phyloP scores from a whole-genome alignment of 163 green algal genomes.

The Coccomyxa subellipsoidea region DNA sequence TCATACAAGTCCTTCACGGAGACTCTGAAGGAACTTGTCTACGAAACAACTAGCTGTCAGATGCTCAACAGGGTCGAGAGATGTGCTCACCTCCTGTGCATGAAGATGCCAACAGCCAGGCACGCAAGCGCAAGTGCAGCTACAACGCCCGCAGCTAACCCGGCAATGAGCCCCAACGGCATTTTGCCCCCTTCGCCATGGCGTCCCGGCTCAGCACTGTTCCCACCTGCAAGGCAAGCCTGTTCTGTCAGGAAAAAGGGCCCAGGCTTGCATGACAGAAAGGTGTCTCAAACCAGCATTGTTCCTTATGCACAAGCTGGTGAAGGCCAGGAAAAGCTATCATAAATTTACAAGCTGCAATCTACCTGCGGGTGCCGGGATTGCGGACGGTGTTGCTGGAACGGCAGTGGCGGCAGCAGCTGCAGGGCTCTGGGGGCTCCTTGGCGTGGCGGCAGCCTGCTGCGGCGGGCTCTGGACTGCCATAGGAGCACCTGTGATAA shows the following conservation, averaged over 20 bases:
- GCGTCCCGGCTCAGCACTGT: neutral
- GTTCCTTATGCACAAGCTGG: too few relatives aligned
- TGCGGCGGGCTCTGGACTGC: neutral
- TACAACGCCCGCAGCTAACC: neutral
- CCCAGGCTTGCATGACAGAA: too few relatives aligned
- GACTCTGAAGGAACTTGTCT: too few relatives aligned
- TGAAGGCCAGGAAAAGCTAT: too few relatives aligned
- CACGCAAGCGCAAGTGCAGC: neutral
- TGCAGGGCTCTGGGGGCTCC: neutral
- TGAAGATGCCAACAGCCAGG: neutral
- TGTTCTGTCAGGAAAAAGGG: too few relatives aligned
- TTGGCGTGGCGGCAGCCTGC: neutral
- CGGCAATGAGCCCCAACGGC: neutral
- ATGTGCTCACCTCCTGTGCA: neutral
- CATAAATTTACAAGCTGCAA: too few relatives aligned
- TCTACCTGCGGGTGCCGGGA: too few relatives aligned
- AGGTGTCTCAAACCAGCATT: too few relatives aligned
- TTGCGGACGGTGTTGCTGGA: too few relatives aligned
- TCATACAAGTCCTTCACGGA: too few relatives aligned
- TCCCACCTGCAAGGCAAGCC: neutral
- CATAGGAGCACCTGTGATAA: neutral
- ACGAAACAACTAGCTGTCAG: too few relatives aligned
- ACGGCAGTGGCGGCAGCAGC: neutral
- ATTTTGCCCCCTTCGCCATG: neutral
- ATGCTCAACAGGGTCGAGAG: too few relatives aligned